Percentiles rank a stretch among this genome's conserved stretches.
Conservation (phyloP, 306 rosid species). For the Ceratonia siliqua region DNA sequence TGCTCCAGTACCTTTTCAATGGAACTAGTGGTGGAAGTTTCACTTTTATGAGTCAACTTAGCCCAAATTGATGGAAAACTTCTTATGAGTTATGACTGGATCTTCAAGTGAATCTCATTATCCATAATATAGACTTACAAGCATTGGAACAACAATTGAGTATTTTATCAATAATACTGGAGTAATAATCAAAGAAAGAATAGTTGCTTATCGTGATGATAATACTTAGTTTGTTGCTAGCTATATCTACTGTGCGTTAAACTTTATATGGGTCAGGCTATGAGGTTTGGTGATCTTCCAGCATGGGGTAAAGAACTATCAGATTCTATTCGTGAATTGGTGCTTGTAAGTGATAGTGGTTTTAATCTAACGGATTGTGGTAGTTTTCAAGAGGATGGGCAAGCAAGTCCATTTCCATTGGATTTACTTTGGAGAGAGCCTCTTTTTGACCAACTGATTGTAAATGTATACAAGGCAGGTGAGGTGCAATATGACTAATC, state of each 20-base stretch:
- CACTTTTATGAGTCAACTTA: neutral
- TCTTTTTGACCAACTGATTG: constrained; percentile 80
- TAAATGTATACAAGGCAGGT: constrained; percentile 69
- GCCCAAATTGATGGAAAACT: neutral
- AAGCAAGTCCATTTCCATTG: constrained; percentile 37
- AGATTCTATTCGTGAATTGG: constrained; percentile 40
- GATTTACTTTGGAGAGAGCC: constrained; percentile 63
- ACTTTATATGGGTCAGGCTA: constrained; percentile 50
- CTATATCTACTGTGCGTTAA: neutral
- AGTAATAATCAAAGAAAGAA: neutral
- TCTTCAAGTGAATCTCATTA: neutral
- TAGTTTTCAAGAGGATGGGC: constrained; percentile 22
- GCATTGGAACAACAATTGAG: neutral
- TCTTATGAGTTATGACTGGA: neutral
- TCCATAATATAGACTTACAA: neutral
- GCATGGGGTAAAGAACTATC: constrained; percentile 66
- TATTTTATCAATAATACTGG: neutral
- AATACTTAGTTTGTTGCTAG: neutral
- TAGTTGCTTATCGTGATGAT: neutral
- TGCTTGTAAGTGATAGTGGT: constrained; percentile 29
- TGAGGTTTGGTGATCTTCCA: constrained; percentile 88
- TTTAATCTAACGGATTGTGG: constrained; percentile 17
- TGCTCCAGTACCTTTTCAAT: neutral
- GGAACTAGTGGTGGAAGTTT: neutral
- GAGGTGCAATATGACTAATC: constrained; percentile 51